Percentiles rank a stretch among this genome's conserved stretches.
Evolutionary conservation across 495 filamentous ascomycete genomes (phyloP).

Genomic region (Astrothelium macrocarpum): DNA sequence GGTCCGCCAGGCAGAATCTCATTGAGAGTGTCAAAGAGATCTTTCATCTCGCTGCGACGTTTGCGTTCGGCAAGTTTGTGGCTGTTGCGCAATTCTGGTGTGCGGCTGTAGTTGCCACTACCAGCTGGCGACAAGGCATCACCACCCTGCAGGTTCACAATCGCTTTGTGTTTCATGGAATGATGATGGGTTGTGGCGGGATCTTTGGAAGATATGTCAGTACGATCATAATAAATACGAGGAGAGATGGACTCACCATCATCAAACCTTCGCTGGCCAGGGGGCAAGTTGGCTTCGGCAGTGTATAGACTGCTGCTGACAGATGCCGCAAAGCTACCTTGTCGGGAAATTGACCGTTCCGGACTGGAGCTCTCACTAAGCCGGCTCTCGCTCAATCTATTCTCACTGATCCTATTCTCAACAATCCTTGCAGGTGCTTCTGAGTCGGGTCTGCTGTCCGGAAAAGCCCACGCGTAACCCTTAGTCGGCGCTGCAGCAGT

Average conservation of each 20-base stretch:
- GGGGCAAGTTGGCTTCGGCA: slow-evolving; percentile 28
- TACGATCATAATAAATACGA: too few relatives aligned
- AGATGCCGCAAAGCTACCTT: slow-evolving; percentile 32
- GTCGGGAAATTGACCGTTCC: slow-evolving; percentile 25
- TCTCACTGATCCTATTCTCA: slow-evolving; percentile 8
- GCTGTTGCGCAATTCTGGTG: slow-evolving; percentile 86
- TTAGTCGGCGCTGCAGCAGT: slow-evolving; percentile 34
- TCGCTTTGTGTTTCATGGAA: slow-evolving; percentile 32
- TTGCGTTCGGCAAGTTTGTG: slow-evolving; percentile 96
- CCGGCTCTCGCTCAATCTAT: slow-evolving; percentile 19
- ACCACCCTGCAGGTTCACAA: slow-evolving; percentile 27
- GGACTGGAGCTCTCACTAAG: slow-evolving; percentile 30
- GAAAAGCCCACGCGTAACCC: slow-evolving; percentile 38
- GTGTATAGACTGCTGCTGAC: slow-evolving; percentile 35
- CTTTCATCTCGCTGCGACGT: slow-evolving; percentile 95
- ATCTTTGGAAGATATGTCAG: slow-evolving; percentile 18
- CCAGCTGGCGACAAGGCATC: slow-evolving; percentile 20
- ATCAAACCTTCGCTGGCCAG: slow-evolving; percentile 32
- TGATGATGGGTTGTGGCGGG: slow-evolving; percentile 33
- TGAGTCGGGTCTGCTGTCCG: slow-evolving; percentile 14
- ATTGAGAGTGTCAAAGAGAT: slow-evolving; percentile 81
- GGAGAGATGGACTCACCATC: slow-evolving; percentile 32
- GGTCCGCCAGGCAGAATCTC: slow-evolving; percentile 74
- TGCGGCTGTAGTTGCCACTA: slow-evolving; percentile 64
- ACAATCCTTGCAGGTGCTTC: neutral